Conservation (phyloP, 2,329 filamentous ascomycete genomes). For the Fusarium tupiense region DNA sequence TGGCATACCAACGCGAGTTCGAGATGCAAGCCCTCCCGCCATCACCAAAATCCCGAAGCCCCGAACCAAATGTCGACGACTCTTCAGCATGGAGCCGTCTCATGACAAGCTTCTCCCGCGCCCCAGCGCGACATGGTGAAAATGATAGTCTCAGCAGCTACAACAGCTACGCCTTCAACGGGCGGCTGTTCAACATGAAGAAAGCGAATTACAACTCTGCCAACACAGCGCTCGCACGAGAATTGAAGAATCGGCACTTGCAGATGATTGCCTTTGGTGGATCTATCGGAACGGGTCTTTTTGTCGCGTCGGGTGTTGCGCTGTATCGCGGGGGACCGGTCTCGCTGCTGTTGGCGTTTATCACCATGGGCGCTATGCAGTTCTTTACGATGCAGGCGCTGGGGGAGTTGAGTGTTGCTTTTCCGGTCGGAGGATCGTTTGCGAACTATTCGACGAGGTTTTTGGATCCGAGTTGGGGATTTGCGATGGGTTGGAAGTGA, state of each 20-base stretch:
- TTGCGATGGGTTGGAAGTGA: slow-evolving; percentile 93
- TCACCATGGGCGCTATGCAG: slow-evolving; percentile 83
- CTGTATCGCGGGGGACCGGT: slow-evolving; percentile 79
- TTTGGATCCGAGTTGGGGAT: slow-evolving; percentile 93
- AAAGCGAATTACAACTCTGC: slow-evolving; percentile 77
- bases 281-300: slow-evolving; percentile 87
- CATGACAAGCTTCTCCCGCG: slow-evolving; percentile 27
- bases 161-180: slow-evolving; percentile 15
- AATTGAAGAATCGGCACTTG: slow-evolving; percentile 78
- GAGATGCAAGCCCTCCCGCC: slow-evolving; percentile 29
- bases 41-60: not conserved
- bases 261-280: slow-evolving; percentile 69
- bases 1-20: slow-evolving; percentile 32
- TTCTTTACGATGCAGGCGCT: slow-evolving; percentile 92
- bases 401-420: slow-evolving; percentile 88
- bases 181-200: slow-evolving; percentile 60
- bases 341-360: slow-evolving; percentile 78
- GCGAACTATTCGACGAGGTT: slow-evolving; percentile 92
- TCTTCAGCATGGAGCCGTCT: slow-evolving; percentile 6
- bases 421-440: slow-evolving; percentile 91
- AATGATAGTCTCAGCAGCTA: slow-evolving; percentile 19
- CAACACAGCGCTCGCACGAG: slow-evolving; percentile 76
- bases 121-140: slow-evolving; percentile 1
- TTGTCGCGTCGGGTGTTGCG: slow-evolving; percentile 83
- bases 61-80: not conserved